Base-by-base conservation (phyloP, 2,329 filamentous ascomycete species). In the Alternaria arborescens region DNA sequence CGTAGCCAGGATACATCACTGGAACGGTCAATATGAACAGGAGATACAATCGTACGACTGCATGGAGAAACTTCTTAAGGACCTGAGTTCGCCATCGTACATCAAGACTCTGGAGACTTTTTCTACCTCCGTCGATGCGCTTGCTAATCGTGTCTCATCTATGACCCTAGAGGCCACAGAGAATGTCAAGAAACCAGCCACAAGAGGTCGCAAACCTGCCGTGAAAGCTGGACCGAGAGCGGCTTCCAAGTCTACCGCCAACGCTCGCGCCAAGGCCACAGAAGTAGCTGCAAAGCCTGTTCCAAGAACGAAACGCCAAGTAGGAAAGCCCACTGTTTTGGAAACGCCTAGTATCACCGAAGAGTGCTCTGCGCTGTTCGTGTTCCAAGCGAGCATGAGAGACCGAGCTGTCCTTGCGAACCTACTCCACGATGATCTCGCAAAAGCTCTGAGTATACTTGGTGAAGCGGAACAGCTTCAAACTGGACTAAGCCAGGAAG, bases 1-100 rank as follows among this genome's bases (percentile, higher is more conserved):
- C 8, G 77, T 89, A 30, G 82, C 86, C 0, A 78, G 79, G 4
- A 71, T 86, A 51, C 77, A 85, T 64, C 80, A 82, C 48, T 74
- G 78, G n/a, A 79, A 82, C 40, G 81, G 81, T 14, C 77, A 84
- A 38, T 78, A 79, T 44, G 79, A 82, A 2, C 79, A 83, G 44
- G 85, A 86, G 62, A 72, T 84, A 12, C 77, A 75, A 22, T 78
- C 81, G 28, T 85, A 87, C 61, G 77, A 81, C n/a, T 74, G 81
- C 20, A 81, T 84, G 20, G 81, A 84, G 52, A 77, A 77, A 36
- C 75, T 82, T 2, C 68, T 88, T 47, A 65, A 77, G 16, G 74
- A 75, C 24, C 72, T 87, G 7, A 78, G 71, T 6, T 72, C 69
- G 4, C 72, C 76, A 10, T 69, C 74, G n/a, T 71, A 74, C 52